These are phyloP conservation scores for Backusella circina DNA, from an alignment of 192 early-diverging fungal genomes.

Conservation along the genomic window DNA sequence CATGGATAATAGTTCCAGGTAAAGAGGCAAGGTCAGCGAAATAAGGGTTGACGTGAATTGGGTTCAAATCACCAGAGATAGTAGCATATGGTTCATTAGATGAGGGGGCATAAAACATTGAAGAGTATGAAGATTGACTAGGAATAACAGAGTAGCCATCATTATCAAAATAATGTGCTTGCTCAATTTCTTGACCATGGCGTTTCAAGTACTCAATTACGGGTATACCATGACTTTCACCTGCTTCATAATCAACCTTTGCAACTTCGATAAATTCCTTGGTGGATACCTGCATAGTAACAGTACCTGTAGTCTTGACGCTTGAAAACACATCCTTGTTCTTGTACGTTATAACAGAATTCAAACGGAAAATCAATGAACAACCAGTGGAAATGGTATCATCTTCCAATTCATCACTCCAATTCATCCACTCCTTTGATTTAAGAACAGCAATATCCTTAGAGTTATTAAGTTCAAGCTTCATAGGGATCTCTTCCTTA, in stretches of 20 bases:
- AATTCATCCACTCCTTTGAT: conserved; percentile 87
- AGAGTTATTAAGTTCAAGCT: conserved; percentile 62
- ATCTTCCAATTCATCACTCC: conserved; percentile 55
- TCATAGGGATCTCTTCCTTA: conserved; percentile 75
- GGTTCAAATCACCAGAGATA: conserved; percentile 89
- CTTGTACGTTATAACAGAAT: conserved; percentile 61
- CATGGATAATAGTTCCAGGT: conserved; percentile 93
- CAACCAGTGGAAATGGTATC: conserved; percentile 61
- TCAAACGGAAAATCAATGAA: conserved; percentile 73
- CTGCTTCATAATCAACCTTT: conserved; percentile 74
- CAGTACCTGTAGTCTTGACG: conserved; percentile 70
- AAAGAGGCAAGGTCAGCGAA: conserved; percentile 88
- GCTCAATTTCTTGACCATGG: conserved; percentile 81
- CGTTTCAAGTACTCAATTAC: conserved; percentile 88
- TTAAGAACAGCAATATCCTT: conserved; percentile 89
- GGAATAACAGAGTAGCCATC: conserved; percentile 94
- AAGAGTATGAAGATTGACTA: conserved; percentile 72
- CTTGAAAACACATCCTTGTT: conserved; percentile 59
- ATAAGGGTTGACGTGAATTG: conserved; percentile 94
- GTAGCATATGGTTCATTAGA: conserved; percentile 86
- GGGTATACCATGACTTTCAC: conserved; percentile 79
- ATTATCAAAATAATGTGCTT: conserved; percentile 83
- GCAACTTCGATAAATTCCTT: conserved; percentile 83
- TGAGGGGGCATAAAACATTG: conserved; percentile 76
- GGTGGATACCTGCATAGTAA: conserved; percentile 76